Percentiles rank a stretch among this genome's conserved stretches.
Conservation (phyloP, 1,284 basidiomycete species). For the Lentinus polychrous region DNA sequence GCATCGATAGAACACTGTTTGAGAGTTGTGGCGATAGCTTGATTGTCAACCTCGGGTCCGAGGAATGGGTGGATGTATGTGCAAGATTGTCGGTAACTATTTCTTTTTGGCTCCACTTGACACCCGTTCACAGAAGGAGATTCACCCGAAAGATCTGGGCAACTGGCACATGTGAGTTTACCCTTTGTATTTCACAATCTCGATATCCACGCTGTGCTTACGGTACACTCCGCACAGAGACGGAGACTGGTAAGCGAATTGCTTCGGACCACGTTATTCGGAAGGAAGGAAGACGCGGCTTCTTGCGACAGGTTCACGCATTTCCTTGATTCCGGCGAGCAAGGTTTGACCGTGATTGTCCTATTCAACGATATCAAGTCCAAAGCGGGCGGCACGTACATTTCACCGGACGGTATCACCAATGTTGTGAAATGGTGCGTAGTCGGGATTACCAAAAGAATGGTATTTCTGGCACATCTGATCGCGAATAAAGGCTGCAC, state of each 20-base stretch:
- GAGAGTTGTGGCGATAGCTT: slow-evolving; percentile 28
- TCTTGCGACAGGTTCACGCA: slow-evolving; percentile 22
- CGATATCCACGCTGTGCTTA: not conserved
- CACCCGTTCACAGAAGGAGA: slow-evolving; percentile 13
- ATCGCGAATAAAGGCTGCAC: slow-evolving; percentile 16
- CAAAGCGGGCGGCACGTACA: slow-evolving; percentile 28
- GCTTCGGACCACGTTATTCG: not conserved
- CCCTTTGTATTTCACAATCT: not conserved
- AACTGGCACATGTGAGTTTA: slow-evolving; percentile 30
- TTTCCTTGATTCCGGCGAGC: slow-evolving; percentile 33
- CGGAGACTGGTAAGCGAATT: slow-evolving; percentile 22
- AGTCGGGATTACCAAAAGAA: slow-evolving; percentile 7
- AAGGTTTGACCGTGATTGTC: slow-evolving; percentile 29
- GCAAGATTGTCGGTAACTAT: not conserved
- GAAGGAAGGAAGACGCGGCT: not conserved
- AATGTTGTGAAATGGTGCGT: slow-evolving; percentile 26
- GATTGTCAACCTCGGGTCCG: slow-evolving; percentile 28
- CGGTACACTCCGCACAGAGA: slow-evolving; percentile 15
- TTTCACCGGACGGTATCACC: slow-evolving; percentile 29
- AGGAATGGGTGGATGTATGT: slow-evolving; percentile 24
- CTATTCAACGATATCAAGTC: slow-evolving; percentile 29
- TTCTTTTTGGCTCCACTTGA: not conserved
- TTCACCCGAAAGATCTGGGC: slow-evolving; percentile 25
- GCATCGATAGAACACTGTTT: slow-evolving; percentile 26
- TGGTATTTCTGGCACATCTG: slow-evolving; percentile 2